phyloP scores from a whole-genome alignment of 1,284 basidiomycete genomes.

The Cryptococcus deneoformans region DNA sequence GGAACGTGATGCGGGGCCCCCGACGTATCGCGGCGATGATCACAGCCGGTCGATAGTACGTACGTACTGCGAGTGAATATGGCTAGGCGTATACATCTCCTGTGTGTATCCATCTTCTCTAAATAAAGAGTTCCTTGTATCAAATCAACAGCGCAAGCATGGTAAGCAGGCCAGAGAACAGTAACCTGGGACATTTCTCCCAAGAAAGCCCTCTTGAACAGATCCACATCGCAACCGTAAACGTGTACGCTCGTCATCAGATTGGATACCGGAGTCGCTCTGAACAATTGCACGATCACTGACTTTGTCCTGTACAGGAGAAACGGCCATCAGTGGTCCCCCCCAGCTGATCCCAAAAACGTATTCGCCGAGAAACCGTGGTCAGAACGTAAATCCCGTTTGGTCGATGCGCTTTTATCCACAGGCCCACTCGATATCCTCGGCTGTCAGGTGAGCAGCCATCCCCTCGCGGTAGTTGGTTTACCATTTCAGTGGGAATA shows the following conservation, averaged over 20 bases:
- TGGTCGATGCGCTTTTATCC: slow-evolving; percentile 34
- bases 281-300: not conserved
- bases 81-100: no score
- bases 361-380: slow-evolving; percentile 34
- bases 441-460: slow-evolving; percentile 48
- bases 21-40: no score
- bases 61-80: no score
- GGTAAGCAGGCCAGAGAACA: no score
- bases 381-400: slow-evolving; percentile 38
- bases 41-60: no score
- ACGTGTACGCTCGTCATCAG: slow-evolving; percentile 31
- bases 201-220: not conserved
- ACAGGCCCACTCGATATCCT: slow-evolving; percentile 35
- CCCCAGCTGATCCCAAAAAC: not conserved
- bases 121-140: no score
- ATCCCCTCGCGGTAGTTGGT: slow-evolving; percentile 51
- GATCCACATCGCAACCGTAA: slow-evolving; percentile 38
- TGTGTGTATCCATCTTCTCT: no score
- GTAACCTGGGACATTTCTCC: no score
- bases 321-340: not conserved
- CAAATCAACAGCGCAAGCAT: no score
- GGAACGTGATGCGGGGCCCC: no score
- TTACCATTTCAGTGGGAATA: not conserved
- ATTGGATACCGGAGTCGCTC: no score
- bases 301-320: not conserved